Evolutionary conservation across 371 early-diverging fungal species (phyloP).

Genomic region (Chytridium lagenaria): DNA sequence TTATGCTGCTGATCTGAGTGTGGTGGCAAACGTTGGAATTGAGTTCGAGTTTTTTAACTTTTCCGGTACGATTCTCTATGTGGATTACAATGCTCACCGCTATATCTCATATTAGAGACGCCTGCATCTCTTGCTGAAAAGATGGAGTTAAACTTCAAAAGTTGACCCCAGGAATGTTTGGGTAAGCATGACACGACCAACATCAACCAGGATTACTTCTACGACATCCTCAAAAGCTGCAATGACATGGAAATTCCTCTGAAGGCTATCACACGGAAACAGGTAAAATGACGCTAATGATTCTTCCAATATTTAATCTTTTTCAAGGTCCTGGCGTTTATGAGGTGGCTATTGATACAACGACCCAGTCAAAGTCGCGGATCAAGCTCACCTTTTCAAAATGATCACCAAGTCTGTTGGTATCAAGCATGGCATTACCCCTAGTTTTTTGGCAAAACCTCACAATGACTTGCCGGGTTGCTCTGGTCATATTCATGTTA

Average conservation of each 20-base stretch:
- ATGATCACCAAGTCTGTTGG: constrained; percentile 78
- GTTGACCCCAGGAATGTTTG: constrained; percentile 81
- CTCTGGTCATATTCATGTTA: constrained; percentile 84
- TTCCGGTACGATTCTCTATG: constrained; percentile 60
- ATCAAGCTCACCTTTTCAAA: constrained; percentile 82
- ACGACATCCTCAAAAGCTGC: constrained; percentile 73
- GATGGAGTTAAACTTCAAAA: constrained; percentile 59
- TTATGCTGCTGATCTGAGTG: constrained; percentile 48
- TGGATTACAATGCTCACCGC: too few relatives aligned
- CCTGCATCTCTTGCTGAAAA: constrained; percentile 67
- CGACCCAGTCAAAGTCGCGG: constrained; percentile 70
- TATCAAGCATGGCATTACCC: constrained; percentile 69
- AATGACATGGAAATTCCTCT: constrained; percentile 68
- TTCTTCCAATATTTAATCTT: background rate
- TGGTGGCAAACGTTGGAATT: constrained; percentile 70
- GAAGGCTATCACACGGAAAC: constrained; percentile 87
- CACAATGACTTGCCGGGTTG: constrained; percentile 76
- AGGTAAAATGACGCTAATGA: constrained; percentile 40
- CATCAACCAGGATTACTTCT: constrained; percentile 73
- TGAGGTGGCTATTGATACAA: constrained; percentile 79
- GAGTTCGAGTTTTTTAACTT: constrained; percentile 88
- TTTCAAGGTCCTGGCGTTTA: constrained; percentile 82
- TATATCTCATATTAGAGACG: constrained; percentile 75
- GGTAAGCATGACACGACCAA: constrained; percentile 81
- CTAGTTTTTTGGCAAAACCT: constrained; percentile 90